A percentile compares a stretch with the other conserved stretches of the same genome.
These are phyloP conservation scores for Camptophora hylomeconis DNA, from an alignment of 2,329 filamentous ascomycete genomes.

Conservation along the genomic window DNA sequence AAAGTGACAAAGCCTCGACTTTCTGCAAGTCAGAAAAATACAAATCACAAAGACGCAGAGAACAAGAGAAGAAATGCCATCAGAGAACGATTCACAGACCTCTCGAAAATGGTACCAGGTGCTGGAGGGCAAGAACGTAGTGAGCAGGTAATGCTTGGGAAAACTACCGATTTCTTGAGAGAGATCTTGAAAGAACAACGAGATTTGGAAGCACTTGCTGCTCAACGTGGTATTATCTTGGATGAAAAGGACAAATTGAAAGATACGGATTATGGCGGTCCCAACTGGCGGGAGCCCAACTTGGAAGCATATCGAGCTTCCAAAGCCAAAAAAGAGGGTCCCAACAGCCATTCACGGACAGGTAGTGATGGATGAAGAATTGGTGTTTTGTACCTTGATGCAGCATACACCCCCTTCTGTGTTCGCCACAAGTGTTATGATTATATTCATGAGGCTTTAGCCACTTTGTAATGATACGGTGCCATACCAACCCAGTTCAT, in stretches of 20 bases:
- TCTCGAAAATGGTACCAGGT: constrained; percentile 69
- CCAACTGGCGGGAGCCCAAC: constrained; percentile 10
- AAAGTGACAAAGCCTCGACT: constrained; percentile 47
- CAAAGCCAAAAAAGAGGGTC: constrained; percentile 11
- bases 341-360: no score
- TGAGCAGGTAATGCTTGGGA: constrained; percentile 69
- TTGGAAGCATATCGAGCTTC: constrained; percentile 14
- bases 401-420: no score
- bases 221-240: constrained; percentile 10
- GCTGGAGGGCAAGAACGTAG: constrained; percentile 72
- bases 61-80: constrained; percentile 60
- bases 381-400: no score
- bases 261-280: constrained; percentile 15
- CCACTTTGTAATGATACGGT: no score
- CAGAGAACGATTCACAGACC: constrained; percentile 67
- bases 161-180: constrained; percentile 53
- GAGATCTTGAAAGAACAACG: constrained; percentile 47
- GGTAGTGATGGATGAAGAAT: no score
- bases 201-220: constrained; percentile 36
- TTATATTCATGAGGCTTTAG: no score
- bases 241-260: constrained; percentile 6
- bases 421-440: no score
- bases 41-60: constrained; percentile 57
- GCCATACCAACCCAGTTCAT: no score
- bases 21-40: constrained; percentile 58